These are phyloP conservation scores for Pseudodiploospora longispora DNA, from an alignment of 2,329 filamentous ascomycete genomes.

Conservation along the genomic window DNA sequence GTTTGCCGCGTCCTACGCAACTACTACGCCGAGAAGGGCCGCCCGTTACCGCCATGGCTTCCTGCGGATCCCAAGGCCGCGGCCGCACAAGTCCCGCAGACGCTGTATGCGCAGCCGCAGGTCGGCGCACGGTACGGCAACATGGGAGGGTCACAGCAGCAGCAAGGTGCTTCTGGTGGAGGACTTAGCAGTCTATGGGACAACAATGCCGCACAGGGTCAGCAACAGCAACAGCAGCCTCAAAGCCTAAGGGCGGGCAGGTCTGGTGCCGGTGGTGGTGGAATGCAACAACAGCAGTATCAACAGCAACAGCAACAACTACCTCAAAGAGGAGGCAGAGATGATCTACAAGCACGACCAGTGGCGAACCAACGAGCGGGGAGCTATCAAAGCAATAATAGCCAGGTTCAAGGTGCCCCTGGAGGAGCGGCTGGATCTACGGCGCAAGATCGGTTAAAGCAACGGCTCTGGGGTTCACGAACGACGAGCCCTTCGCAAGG, in stretches of 20 bases:
- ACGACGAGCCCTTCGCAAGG: slow-evolving; percentile 44
- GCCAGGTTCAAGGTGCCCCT: slow-evolving; percentile 22
- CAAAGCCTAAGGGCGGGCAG: slow-evolving; percentile 40
- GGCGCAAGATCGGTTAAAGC: slow-evolving; percentile 76
- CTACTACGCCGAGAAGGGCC: slow-evolving; percentile 87
- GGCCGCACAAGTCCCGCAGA: slow-evolving; percentile 47
- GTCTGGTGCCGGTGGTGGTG: slow-evolving; percentile 18
- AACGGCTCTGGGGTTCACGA: slow-evolving; percentile 62
- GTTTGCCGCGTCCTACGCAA: slow-evolving; percentile 86
- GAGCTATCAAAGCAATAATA: slow-evolving; percentile 56
- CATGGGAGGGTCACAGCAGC: slow-evolving; percentile 10
- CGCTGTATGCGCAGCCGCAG: slow-evolving; percentile 44
- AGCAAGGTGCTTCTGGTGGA: slow-evolving; percentile 18
- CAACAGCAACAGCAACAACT: background rate
- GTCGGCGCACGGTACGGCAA: slow-evolving; percentile 46
- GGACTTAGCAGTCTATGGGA: slow-evolving; percentile 54
- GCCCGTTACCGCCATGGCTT: slow-evolving; percentile 76
- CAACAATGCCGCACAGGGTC: slow-evolving; percentile 26
- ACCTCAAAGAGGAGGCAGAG: slow-evolving; percentile 16
- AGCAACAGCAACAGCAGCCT: slow-evolving; percentile 25
- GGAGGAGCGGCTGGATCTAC: slow-evolving; percentile 46
- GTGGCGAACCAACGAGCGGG: slow-evolving; percentile 66
- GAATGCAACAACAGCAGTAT: background rate
- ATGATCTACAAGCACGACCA: slow-evolving; percentile 43
- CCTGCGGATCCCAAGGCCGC: slow-evolving; percentile 71